Percentiles rank a stretch among this genome's conserved stretches.
phyloP scores from a whole-genome alignment of 169 alveolate species.

The Fabrea salina region DNA sequence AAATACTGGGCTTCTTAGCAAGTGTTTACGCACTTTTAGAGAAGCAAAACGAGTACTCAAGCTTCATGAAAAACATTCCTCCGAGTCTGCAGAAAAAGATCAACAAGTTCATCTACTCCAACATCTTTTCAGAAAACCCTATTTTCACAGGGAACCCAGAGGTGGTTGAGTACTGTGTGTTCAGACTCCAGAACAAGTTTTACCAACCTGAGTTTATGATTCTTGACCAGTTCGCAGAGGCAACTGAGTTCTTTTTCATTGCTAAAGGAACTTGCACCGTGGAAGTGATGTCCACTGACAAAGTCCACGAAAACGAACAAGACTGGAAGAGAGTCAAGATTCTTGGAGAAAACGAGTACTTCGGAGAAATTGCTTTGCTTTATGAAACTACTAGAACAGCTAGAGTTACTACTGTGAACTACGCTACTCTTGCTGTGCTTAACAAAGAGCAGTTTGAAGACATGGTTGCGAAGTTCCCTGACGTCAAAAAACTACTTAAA shows the following conservation, averaged over 20 bases:
- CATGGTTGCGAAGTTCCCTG: too few species aligned
- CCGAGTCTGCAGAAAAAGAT: background rate
- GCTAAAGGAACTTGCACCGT: constrained; percentile 41
- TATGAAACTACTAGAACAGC: constrained; percentile 33
- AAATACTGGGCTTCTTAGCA: background rate
- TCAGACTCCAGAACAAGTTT: background rate
- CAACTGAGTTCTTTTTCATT: constrained; percentile 25
- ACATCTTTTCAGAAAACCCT: background rate
- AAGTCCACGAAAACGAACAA: too few species aligned
- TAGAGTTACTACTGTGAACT: background rate
- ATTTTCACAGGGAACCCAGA: background rate
- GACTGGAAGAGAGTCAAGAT: too few species aligned
- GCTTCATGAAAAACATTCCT: background rate
- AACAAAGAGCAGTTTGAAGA: too few species aligned
- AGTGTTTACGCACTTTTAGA: background rate
- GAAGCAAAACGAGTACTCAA: background rate
- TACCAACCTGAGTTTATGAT: constrained; percentile 36
- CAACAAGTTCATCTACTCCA: background rate
- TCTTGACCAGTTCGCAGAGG: constrained; percentile 29
- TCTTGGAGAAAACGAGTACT: constrained; percentile 32
- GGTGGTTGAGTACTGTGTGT: background rate
- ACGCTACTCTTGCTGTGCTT: background rate
- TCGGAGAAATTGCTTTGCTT: constrained; percentile 57
- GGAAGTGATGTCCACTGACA: background rate
- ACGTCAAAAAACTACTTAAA: too few species aligned